phyloP scores from a whole-genome alignment of 805 yeast species.

The Suhomyces prunicola region DNA sequence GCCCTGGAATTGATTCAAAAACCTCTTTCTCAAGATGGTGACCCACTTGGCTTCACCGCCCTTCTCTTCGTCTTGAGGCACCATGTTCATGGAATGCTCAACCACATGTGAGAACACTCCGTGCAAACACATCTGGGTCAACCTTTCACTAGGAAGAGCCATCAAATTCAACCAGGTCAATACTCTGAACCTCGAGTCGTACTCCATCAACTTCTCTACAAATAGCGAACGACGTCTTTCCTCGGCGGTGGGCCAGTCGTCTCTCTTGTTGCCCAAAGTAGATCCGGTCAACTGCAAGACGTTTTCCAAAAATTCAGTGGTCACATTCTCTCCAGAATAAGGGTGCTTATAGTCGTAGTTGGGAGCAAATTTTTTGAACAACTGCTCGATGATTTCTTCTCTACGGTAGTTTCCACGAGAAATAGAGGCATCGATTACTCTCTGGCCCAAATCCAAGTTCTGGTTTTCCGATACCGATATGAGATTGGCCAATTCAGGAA shows the following conservation, averaged over 20 bases:
- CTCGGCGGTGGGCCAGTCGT: slow-evolving; percentile 90
- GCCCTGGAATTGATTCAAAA: slow-evolving; percentile 63
- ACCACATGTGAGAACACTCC: slow-evolving; percentile 90
- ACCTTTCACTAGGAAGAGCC: slow-evolving; percentile 55
- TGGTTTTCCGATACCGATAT: slow-evolving; percentile 50
- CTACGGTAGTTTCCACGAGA: slow-evolving; percentile 55
- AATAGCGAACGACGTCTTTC: slow-evolving; percentile 79
- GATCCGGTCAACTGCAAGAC: slow-evolving; percentile 62
- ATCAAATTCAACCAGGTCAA: slow-evolving; percentile 60
- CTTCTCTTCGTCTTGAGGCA: slow-evolving; percentile 43
- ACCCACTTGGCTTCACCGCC: slow-evolving; percentile 38
- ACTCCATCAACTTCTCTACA: slow-evolving; percentile 67
- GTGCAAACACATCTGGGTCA: slow-evolving; percentile 76
- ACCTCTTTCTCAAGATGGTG: slow-evolving; percentile 56
- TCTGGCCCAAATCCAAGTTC: slow-evolving; percentile 66
- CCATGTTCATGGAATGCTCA: slow-evolving; percentile 50
- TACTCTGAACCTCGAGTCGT: slow-evolving; percentile 57
- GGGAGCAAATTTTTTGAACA: slow-evolving; percentile 41
- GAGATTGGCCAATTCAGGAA: slow-evolving; percentile 63
- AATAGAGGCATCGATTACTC: slow-evolving; percentile 64
- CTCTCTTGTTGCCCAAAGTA: slow-evolving; percentile 76
- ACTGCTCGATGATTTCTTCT: slow-evolving; percentile 53
- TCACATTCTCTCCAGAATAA: slow-evolving; percentile 5
- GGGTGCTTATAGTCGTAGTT: slow-evolving; percentile 27
- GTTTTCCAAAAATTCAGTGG: slow-evolving; percentile 60